Conservation (phyloP, 805 yeast species). For the Kregervanrija delftensis region DNA sequence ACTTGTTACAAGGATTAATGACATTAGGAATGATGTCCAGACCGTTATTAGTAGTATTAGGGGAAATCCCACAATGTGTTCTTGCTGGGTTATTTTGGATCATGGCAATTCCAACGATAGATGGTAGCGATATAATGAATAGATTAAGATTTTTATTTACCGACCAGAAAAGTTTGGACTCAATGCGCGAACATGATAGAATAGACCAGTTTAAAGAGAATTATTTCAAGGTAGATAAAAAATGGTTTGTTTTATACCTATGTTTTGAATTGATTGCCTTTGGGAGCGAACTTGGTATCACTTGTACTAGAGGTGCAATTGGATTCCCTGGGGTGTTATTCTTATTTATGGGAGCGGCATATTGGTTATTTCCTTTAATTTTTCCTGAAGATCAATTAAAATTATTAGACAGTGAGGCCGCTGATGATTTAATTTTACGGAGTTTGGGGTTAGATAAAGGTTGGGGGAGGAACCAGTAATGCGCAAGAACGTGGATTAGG, state of each 20-base stretch:
- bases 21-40: conserved; percentile 85
- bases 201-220: conserved; percentile 20
- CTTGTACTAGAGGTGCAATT: conserved; percentile 83
- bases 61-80: conserved; percentile 86
- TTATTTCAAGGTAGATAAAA: conserved; percentile 27
- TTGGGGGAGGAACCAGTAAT: background rate
- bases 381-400: conserved; percentile 57
- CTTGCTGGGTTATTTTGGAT: conserved; percentile 87
- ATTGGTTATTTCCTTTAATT: conserved; percentile 53
- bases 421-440: conserved; percentile 25
- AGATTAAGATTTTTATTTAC: conserved; percentile 57
- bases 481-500: background rate
- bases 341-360: conserved; percentile 54
- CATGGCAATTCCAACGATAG: conserved; percentile 82
- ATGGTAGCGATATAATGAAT: conserved; percentile 56
- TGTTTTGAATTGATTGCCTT: conserved; percentile 58
- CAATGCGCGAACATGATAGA: conserved; percentile 3
- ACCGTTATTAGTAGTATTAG: conserved; percentile 75
- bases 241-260: conserved; percentile 52
- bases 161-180: conserved; percentile 33
- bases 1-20: conserved; percentile 76
- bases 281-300: conserved; percentile 76
- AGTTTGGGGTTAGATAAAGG: conserved; percentile 19
- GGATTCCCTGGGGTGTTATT: conserved; percentile 88
- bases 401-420: conserved; percentile 48